Evolutionary conservation across 2,329 filamentous ascomycete species (phyloP).

Genomic region (Colletotrichum costaricense): DNA sequence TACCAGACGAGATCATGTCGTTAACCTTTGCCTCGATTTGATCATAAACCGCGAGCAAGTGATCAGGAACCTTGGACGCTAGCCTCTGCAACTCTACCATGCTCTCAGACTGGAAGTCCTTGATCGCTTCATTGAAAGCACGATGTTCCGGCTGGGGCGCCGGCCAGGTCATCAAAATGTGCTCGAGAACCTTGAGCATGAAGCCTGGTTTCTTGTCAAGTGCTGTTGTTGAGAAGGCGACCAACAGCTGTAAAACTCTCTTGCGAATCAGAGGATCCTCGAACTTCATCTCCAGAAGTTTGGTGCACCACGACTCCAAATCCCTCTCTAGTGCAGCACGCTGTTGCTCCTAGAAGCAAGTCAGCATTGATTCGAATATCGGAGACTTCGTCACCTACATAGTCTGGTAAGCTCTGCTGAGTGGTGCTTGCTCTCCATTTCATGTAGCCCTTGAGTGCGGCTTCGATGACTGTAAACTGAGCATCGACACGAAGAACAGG

Average conservation of each 20-base stretch:
- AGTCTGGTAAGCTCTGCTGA: slow-evolving; percentile 36
- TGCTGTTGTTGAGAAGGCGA: slow-evolving; percentile 85
- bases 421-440: slow-evolving; percentile 70
- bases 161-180: slow-evolving; percentile 88
- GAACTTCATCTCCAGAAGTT: slow-evolving; percentile 76
- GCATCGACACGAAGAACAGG: slow-evolving; percentile 86
- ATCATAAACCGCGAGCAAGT: slow-evolving; percentile 88
- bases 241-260: slow-evolving; percentile 82
- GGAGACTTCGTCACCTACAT: slow-evolving; percentile 8
- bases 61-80: slow-evolving; percentile 90
- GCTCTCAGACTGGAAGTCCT: slow-evolving; percentile 86
- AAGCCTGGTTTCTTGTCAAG: slow-evolving; percentile 82
- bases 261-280: slow-evolving; percentile 89
- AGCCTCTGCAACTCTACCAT: slow-evolving; percentile 90
- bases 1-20: slow-evolving; percentile 79
- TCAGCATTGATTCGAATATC: not conserved
- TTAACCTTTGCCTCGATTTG: slow-evolving; percentile 86
- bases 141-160: slow-evolving; percentile 76
- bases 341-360: slow-evolving; percentile 55
- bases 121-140: slow-evolving; percentile 87
- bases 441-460: slow-evolving; percentile 87
- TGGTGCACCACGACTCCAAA: slow-evolving; percentile 78
- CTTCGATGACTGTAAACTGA: slow-evolving; percentile 89
- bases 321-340: slow-evolving; percentile 69
- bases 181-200: slow-evolving; percentile 89